These are phyloP conservation scores for Aspergillus flavus DNA, from an alignment of 2,329 filamentous ascomycete species.

Conservation along the genomic window DNA sequence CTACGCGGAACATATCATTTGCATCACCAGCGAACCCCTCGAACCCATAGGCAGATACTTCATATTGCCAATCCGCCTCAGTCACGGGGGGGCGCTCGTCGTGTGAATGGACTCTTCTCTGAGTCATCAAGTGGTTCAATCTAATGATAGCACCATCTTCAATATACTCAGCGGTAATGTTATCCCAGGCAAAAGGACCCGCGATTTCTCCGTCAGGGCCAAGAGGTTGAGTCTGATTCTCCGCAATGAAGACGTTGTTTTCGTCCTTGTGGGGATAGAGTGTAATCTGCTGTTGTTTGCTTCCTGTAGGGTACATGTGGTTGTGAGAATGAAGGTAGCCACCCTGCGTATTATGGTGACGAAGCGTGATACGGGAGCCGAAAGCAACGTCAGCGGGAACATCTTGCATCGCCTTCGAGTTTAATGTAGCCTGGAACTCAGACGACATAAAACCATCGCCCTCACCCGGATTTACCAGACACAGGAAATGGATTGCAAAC, in stretches of 20 bases:
- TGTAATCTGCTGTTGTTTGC: slow-evolving; percentile 98
- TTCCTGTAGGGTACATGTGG: slow-evolving; percentile 96
- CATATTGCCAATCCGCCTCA: slow-evolving; percentile 91
- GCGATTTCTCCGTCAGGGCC: slow-evolving; percentile 75
- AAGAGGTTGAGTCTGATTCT: slow-evolving; percentile 94
- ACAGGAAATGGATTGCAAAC: slow-evolving; percentile 96
- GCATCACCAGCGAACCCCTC: slow-evolving; percentile 96
- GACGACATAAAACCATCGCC: slow-evolving; percentile 99
- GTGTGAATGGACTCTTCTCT: slow-evolving; percentile 92
- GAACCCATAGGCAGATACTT: slow-evolving; percentile 95
- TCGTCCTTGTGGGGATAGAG: slow-evolving; percentile 99
- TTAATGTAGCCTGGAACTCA: slow-evolving; percentile 96
- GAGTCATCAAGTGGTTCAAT: slow-evolving; percentile 80
- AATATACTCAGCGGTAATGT: slow-evolving; percentile 67
- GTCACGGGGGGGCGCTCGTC: slow-evolving; percentile 82
- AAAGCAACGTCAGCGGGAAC: slow-evolving; percentile 89
- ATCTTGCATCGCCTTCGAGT: slow-evolving; percentile 94
- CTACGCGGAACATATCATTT: slow-evolving; percentile 92
- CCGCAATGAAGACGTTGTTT: slow-evolving; percentile 91
- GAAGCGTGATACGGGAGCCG: slow-evolving; percentile 81
- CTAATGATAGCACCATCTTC: slow-evolving; percentile 78
- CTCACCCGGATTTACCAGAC: slow-evolving; percentile 90
- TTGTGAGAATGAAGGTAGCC: slow-evolving; percentile 96
- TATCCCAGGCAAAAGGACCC: slow-evolving; percentile 83
- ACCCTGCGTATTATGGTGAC: slow-evolving; percentile 96